Evolutionary conservation across 495 filamentous ascomycete genomes (phyloP).

Genomic region (Xylaria venustula): DNA sequence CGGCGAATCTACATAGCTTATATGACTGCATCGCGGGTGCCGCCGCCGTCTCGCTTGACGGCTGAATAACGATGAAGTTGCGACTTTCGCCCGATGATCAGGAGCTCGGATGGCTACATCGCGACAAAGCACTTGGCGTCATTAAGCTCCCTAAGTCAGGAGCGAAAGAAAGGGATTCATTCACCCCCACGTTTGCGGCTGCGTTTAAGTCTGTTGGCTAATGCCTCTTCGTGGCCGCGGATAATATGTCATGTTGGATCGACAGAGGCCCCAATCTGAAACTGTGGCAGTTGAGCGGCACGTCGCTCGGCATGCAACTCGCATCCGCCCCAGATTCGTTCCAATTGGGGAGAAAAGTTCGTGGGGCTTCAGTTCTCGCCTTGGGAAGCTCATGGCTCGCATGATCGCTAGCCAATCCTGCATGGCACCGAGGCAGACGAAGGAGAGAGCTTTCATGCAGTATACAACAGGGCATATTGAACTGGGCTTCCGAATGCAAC

Average conservation of each 20-base stretch:
- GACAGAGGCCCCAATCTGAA: slow-evolving; percentile 6
- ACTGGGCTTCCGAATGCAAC: not conserved
- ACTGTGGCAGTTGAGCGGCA: slow-evolving; percentile 12
- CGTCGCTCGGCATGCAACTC: not conserved
- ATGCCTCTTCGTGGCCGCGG: not conserved
- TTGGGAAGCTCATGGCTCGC: not conserved
- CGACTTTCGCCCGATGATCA: slow-evolving; percentile 6
- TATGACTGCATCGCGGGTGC: not conserved
- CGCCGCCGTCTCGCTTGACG: not conserved
- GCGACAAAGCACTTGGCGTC: not conserved
- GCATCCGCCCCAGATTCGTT: not conserved
- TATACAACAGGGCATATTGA: not conserved
- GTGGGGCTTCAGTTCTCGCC: not conserved
- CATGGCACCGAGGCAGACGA: not conserved
- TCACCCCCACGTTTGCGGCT: not conserved
- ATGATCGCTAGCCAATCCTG: not conserved
- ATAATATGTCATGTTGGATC: slow-evolving; percentile 10
- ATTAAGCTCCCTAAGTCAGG: not conserved
- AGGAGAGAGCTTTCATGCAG: not conserved
- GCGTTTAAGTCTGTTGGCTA: not conserved
- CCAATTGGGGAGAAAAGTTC: not conserved
- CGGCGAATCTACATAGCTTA: not conserved
- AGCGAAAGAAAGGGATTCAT: not conserved
- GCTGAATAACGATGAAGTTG: not conserved
- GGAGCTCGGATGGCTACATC: slow-evolving; percentile 9